Conservation (phyloP, 2,329 filamentous ascomycete genomes). For the Paracoccidioides lutzii region DNA sequence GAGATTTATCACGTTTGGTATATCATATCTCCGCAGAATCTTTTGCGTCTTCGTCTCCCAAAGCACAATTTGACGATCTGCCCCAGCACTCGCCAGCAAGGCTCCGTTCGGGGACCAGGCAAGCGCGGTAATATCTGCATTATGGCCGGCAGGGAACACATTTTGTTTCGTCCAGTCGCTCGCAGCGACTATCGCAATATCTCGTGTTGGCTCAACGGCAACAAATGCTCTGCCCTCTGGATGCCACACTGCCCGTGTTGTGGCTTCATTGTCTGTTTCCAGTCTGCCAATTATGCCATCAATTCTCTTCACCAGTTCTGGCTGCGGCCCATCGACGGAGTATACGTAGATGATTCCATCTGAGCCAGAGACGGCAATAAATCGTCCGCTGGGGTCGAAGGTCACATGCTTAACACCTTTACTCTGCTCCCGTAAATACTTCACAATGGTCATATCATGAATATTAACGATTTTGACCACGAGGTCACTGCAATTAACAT, state of each 20-base stretch:
- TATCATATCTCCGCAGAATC: conserved; percentile 63
- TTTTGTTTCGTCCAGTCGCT: conserved; percentile 82
- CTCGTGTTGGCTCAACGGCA: conserved; percentile 64
- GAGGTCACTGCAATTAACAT: conserved; percentile 49
- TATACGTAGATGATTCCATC: conserved; percentile 89
- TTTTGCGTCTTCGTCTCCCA: conserved; percentile 88
- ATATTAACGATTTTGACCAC: conserved; percentile 81
- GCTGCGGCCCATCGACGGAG: conserved; percentile 62
- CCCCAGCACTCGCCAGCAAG: conserved; percentile 55
- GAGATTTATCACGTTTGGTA: conserved; percentile 71
- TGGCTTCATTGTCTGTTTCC: conserved; percentile 64
- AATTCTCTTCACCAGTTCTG: conserved; percentile 68
- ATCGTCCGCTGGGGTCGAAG: conserved; percentile 68
- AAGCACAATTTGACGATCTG: conserved; percentile 41
- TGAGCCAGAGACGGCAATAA: conserved; percentile 68
- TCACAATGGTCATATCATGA: conserved; percentile 61
- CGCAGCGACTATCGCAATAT: conserved; percentile 77
- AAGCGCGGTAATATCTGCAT: conserved; percentile 70
- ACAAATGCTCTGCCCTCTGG: conserved; percentile 89
- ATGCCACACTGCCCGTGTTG: conserved; percentile 72
- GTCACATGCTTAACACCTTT: conserved; percentile 84
- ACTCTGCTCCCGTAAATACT: conserved; percentile 68
- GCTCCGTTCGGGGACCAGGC: conserved; percentile 94
- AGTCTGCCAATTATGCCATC: conserved; percentile 72
- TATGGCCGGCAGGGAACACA: conserved; percentile 64